Base-by-base conservation (phyloP, 129 eudicot species). In the Oenanthe sinensis region DNA sequence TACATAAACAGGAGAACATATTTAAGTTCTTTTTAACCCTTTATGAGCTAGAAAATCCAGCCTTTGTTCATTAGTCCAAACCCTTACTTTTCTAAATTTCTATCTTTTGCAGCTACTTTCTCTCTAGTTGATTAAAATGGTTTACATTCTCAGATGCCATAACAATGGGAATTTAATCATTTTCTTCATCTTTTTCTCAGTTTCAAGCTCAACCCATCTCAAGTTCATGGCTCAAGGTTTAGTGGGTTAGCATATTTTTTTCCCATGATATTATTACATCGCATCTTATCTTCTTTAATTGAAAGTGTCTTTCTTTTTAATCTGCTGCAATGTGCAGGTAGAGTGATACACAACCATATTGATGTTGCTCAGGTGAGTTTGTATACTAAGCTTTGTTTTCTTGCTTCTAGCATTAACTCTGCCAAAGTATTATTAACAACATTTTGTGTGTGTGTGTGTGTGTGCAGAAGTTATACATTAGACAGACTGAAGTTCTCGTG, bases 211-310 rank as follows among this genome's bases (percentile, higher is more conserved):
- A 22, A 65, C 79, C 80, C 89, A 84, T 68, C 26, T 83, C 55
- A 71, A 81, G 43, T 79, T 78, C 78, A 50, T 84, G 81, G 89
- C 85, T 83, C 84, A 85, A 86, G 96, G 93, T 88, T 88, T 80
- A 79, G 81, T 79, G 79, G 54, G 60, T 83, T 77, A 36, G 49
- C 19, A 22, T 15, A 67, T 30, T 17, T 48, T 49, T 60, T 15
- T 55, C 50, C 69, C 1, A 30, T 48, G n/a, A 11, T 48, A 44
- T 7, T 16, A 30, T 5, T 24, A 24, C 33, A 26, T 68, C 22
- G 1, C 22, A 30, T 65, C 14, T 26, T 36, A 37, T 15, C 14
- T 19, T 30, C 10, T 37, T 30, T 6, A 37, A 2, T 33, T 77
- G 15, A 15, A 55, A n/a, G 1, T 78, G 30, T 16, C 14, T n/a